These are phyloP conservation scores for Eucalyptus melliodora DNA, from an alignment of 345 rosid genomes.

Conservation along the genomic window DNA sequence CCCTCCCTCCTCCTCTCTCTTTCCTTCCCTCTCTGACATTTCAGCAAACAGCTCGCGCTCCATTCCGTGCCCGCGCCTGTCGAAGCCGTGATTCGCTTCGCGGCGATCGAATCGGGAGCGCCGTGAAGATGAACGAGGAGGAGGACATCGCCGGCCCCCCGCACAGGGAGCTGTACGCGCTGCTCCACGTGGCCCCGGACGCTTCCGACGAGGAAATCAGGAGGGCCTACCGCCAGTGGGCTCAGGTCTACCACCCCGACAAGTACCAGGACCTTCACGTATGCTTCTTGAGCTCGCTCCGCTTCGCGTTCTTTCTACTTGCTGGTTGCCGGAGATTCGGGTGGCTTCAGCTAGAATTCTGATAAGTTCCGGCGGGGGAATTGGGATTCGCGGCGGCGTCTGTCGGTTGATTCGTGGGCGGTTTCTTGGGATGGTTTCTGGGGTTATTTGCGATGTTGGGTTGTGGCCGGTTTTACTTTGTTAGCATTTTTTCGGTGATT, in stretches of 20 bases:
- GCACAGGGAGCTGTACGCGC: constrained; percentile 70
- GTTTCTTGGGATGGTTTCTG: neutral
- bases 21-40: too few relatives aligned
- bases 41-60: neutral
- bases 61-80: neutral
- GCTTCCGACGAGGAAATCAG: constrained; percentile 91
- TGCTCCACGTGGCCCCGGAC: constrained; percentile 78
- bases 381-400: neutral
- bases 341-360: neutral
- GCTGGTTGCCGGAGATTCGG: neutral
- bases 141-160: constrained; percentile 23
- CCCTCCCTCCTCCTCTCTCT: neutral
- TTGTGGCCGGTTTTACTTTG: neutral
- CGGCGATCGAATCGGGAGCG: neutral
- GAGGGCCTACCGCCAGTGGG: constrained; percentile 89
- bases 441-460: neutral
- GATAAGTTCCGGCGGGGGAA: neutral
- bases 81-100: neutral
- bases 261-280: constrained; percentile 75
- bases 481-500: neutral
- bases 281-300: neutral
- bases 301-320: neutral
- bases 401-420: neutral
- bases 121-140: neutral
- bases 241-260: constrained; percentile 97